Evolutionary conservation across 306 rosid species (phyloP).

Genomic region (Mucuna pruriens): DNA sequence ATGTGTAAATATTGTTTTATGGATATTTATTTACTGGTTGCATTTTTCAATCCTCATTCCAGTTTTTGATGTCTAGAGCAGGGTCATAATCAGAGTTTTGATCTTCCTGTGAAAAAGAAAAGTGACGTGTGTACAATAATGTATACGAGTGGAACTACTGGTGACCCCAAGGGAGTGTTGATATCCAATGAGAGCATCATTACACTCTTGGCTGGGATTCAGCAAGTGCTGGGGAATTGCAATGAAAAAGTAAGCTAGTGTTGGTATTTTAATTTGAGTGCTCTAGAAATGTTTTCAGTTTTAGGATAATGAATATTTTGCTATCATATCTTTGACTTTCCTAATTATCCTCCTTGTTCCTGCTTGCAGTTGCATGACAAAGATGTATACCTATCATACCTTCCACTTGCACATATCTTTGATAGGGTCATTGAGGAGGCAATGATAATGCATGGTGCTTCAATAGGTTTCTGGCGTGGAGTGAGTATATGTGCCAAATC

Average conservation of each 20-base stretch:
- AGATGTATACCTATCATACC: constrained; percentile 85
- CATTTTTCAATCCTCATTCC: constrained; percentile 37
- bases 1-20: too few species aligned
- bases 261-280: constrained; percentile 4
- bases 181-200: constrained; percentile 82
- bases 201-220: constrained; percentile 66
- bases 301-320: constrained; percentile 36
- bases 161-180: constrained; percentile 97
- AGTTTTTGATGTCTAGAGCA: constrained; percentile 48
- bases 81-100: constrained; percentile 69
- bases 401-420: constrained; percentile 95
- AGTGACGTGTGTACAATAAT: constrained; percentile 89
- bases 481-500: constrained; percentile 54
- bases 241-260: constrained; percentile 53
- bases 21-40: constrained; percentile 21
- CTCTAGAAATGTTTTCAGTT: constrained; percentile 6
- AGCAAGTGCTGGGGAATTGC: constrained; percentile 50
- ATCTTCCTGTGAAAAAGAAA: constrained; percentile 74
- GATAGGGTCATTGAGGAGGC: constrained; percentile 87
- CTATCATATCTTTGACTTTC: constrained; percentile 11
- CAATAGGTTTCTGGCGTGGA: constrained; percentile 97
- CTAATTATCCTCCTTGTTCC: background rate
- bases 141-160: constrained; percentile 98
- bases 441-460: constrained; percentile 77
- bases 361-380: constrained; percentile 57